Conservation (phyloP, 805 yeast genomes). For the Candida ponderosae region DNA sequence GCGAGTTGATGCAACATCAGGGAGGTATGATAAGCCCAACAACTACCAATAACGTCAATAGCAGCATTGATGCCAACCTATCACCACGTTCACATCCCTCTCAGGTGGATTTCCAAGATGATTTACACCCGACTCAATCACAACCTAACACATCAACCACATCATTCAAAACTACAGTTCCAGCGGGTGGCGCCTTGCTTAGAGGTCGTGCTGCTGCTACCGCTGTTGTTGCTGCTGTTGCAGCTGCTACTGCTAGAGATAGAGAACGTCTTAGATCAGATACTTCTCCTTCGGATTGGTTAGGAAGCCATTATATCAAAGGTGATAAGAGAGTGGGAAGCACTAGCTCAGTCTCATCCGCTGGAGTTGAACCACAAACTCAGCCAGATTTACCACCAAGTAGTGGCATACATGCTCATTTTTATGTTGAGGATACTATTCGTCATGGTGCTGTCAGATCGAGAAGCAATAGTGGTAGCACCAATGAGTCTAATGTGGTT, state of each 20-base stretch:
- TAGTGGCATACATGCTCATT: slow-evolving; percentile 73
- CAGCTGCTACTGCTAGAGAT: slow-evolving; percentile 30
- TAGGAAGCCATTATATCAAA: slow-evolving; percentile 2
- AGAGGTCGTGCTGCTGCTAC: slow-evolving; percentile 29
- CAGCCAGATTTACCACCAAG: slow-evolving; percentile 18
- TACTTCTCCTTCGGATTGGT: slow-evolving; percentile 7
- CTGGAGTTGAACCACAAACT: slow-evolving; percentile 1
- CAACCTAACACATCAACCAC: neutral
- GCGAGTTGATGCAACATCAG: slow-evolving; percentile 7
- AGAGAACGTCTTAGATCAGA: slow-evolving; percentile 10
- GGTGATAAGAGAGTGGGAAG: slow-evolving; percentile 3
- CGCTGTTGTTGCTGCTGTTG: slow-evolving; percentile 30
- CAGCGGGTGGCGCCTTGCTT: slow-evolving; percentile 39
- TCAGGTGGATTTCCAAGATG: neutral
- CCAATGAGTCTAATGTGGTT: slow-evolving; percentile 8
- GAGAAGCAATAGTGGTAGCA: slow-evolving; percentile 21
- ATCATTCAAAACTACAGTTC: slow-evolving; percentile 24
- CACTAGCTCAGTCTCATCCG: slow-evolving; percentile 14
- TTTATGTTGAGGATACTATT: slow-evolving; percentile 60
- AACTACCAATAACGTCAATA: neutral
- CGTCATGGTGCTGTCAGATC: slow-evolving; percentile 36
- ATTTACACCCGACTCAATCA: slow-evolving; percentile 1
- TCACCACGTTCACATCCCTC: neutral
- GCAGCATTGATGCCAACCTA: neutral
- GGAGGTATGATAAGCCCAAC: no score